These are phyloP conservation scores for Fusarium sp. DNA, from an alignment of 2,329 filamentous ascomycete genomes.

Conservation along the genomic window DNA sequence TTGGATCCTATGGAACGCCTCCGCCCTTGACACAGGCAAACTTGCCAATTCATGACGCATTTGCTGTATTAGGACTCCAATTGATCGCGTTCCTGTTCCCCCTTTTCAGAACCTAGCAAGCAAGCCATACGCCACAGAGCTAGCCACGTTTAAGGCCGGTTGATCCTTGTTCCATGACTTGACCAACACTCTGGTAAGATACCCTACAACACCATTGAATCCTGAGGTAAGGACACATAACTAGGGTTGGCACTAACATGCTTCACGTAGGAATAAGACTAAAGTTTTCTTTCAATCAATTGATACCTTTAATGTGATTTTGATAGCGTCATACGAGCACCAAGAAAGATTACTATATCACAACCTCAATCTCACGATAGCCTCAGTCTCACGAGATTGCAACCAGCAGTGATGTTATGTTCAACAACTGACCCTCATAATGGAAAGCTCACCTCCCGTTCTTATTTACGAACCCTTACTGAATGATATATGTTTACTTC, in stretches of 20 bases:
- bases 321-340: not conserved
- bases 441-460: too few species aligned
- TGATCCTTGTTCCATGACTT: not conserved
- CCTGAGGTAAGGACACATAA: not conserved
- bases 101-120: not conserved
- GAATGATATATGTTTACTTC: not conserved
- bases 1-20: not conserved
- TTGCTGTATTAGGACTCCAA: not conserved
- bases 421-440: too few species aligned
- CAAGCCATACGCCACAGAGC: conserved; percentile 10
- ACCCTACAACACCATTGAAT: conserved; percentile 16
- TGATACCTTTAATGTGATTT: not conserved
- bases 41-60: not conserved
- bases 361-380: not conserved
- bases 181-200: not conserved
- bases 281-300: not conserved
- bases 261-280: too few species aligned
- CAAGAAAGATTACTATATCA: not conserved
- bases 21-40: not conserved
- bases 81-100: conserved; percentile 12
- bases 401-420: too few species aligned
- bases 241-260: not conserved
- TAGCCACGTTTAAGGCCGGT: conserved; percentile 3
- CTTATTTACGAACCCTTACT: too few species aligned
- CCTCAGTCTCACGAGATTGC: not conserved